Base-by-base conservation (phyloP, 2,329 filamentous ascomycete species). In the Pseudogymnoascus sp. region DNA sequence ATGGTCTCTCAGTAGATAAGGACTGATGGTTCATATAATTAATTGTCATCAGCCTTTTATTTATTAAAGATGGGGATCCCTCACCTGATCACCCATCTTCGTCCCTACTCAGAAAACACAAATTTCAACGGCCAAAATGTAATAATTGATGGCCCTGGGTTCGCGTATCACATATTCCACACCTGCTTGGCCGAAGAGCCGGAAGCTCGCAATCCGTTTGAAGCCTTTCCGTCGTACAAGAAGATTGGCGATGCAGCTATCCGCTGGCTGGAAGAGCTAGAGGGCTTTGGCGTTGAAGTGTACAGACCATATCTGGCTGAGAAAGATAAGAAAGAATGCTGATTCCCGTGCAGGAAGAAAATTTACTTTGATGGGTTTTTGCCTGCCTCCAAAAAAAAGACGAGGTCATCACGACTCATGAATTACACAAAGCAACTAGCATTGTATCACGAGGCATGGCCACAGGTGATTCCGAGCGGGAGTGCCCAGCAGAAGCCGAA, bases 321-420 rank as follows among this genome's bases (percentile, higher is more conserved):
- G 34, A 67, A 64, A 64, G 61, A 42, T 61, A n/a, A 62, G 45
- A 54, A 39, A 34, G 63, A 71, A 69, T 68, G 62, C 42, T 14
- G 61, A 60, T 67, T 26, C 66, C 36, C 61, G 40, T 10, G 34
- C 68, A 90, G 86, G 68, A 77, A 83, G 64, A 84, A 81, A 57
- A 89, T 97, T 62, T 92, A 88, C 73, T 97, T 97, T 70, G 93
- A 97, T 73, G 92, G 92, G 12, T 87, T 85, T 63, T 80, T 97
- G 0, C 93, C 93, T 42, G 31, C 65, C 23, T 64, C 67, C n/a
- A 74, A 74, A 61, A 62, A 69, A 31, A 57, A 69, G 42, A 68
- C 66, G n/a, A 65, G 73, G 61, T 64, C 69, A 1, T 51, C 67
- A 18, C 69, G 72, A 18, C 66, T 73, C 21, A 51, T 65, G 16